Evolutionary conservation across 345 rosid genomes (phyloP).

Genomic region (Eucalyptus pauciflora): DNA sequence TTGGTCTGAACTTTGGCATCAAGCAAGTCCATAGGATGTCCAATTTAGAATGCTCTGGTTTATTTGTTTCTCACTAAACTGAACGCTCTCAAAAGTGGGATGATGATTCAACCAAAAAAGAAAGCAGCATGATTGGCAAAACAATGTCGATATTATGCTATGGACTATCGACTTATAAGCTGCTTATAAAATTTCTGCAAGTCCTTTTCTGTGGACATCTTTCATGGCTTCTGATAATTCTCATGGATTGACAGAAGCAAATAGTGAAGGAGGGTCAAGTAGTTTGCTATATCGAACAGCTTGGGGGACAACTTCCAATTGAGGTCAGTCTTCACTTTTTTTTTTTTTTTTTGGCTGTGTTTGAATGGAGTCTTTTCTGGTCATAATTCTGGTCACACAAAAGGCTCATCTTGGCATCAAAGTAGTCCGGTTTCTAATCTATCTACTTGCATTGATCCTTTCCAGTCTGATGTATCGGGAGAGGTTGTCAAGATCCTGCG

Average conservation of each 20-base stretch:
- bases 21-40: neutral
- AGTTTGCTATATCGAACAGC: slow-evolving; percentile 76
- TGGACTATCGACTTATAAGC: neutral
- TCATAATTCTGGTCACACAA: neutral
- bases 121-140: neutral
- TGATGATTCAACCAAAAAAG: neutral
- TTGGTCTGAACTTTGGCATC: neutral
- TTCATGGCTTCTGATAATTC: neutral
- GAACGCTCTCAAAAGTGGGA: neutral
- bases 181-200: neutral
- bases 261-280: slow-evolving; percentile 85
- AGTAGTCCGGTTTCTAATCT: neutral
- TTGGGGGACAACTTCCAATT: slow-evolving; percentile 70
- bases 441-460: neutral
- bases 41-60: neutral
- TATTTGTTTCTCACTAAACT: neutral
- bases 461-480: slow-evolving; percentile 73
- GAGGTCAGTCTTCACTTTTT: slow-evolving; percentile 31
- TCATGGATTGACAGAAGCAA: slow-evolving; percentile 52
- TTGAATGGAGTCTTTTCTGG: neutral
- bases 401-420: neutral
- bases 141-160: neutral
- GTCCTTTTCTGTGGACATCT: neutral
- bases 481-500: slow-evolving; percentile 67
- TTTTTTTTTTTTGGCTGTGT: neutral